A percentile compares a stretch with the other conserved stretches of the same genome.
phyloP scores from a whole-genome alignment of 2,329 filamentous ascomycete genomes.

The Xylaria polymorpha region DNA sequence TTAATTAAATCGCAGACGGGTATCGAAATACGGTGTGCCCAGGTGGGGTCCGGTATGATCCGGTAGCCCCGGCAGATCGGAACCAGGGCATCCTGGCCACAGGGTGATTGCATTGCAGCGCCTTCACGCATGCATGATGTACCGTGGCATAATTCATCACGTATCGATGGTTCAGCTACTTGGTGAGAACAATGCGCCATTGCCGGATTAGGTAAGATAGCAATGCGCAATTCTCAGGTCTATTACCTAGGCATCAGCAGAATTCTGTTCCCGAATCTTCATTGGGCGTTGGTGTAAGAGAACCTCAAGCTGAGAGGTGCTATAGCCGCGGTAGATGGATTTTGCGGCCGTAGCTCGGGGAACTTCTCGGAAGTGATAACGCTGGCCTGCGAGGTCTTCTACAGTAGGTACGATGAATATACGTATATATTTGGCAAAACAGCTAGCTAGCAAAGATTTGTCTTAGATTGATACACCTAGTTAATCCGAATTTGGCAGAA shows the following conservation, averaged over 20 bases:
- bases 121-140: conserved; percentile 11
- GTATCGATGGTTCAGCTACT: neutral
- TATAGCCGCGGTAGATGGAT: conserved; percentile 1
- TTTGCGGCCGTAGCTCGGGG: conserved; percentile 7
- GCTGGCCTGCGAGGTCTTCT: neutral
- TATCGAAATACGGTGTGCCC: neutral
- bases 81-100: neutral
- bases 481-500: neutral
- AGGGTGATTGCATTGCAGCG: conserved; percentile 6
- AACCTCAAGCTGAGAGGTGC: neutral
- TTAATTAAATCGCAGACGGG: neutral
- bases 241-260: neutral
- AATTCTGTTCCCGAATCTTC: neutral
- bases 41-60: conserved; percentile 21
- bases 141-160: neutral
- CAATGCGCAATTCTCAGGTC: conserved; percentile 6
- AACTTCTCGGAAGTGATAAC: conserved; percentile 14
- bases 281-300: neutral
- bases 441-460: conserved; percentile 1
- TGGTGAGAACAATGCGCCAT: neutral
- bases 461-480: conserved; percentile 3
- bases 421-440: neutral
- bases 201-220: neutral
- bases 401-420: neutral
- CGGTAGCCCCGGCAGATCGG: conserved; percentile 24